These are phyloP conservation scores for Zelonia costaricensis DNA, from an alignment of 208 protist genomes.

Conservation along the genomic window DNA sequence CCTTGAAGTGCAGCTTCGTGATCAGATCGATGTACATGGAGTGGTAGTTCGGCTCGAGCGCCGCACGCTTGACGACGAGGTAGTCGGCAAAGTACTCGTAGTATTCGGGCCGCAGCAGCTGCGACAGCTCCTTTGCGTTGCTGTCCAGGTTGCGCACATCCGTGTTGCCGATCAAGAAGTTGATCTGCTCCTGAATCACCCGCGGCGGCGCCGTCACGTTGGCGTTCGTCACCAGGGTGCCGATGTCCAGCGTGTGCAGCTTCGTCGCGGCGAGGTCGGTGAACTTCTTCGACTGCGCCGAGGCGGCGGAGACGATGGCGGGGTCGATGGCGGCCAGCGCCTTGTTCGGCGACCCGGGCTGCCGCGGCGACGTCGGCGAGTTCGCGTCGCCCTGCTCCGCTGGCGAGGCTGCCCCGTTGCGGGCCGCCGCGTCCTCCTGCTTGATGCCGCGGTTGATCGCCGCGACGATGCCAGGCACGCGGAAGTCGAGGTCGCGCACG, in stretches of 20 bases:
- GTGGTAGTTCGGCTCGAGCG: constrained; percentile 99
- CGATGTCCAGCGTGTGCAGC: constrained; percentile 88
- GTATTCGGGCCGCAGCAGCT: constrained; percentile 83
- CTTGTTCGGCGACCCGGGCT: constrained; percentile 26
- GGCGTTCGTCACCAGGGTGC: constrained; percentile 68
- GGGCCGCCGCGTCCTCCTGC: constrained; percentile 54
- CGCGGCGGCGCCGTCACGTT: constrained; percentile 81
- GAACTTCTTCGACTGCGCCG: constrained; percentile 32
- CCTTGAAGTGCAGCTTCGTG: constrained; percentile 70
- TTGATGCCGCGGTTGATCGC: constrained; percentile 86
- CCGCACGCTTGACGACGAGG: constrained; percentile 97
- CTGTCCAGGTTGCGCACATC: constrained; percentile 83
- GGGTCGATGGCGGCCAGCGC: constrained; percentile 55
- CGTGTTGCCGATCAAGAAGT: constrained; percentile 93
- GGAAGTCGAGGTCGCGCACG: constrained; percentile 86
- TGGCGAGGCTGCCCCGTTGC: constrained; percentile 17
- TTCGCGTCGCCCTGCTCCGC: constrained; percentile 18
- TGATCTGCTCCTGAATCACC: constrained; percentile 92
- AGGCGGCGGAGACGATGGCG: constrained; percentile 59
- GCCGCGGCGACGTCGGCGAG: constrained; percentile 26
- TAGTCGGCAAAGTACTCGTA: constrained; percentile 96
- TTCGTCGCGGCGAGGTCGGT: constrained; percentile 55
- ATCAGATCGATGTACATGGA: constrained; percentile 91
- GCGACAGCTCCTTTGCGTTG: constrained; percentile 78
- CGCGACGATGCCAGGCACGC: constrained; percentile 89